Evolutionary conservation across 2,329 filamentous ascomycete species (phyloP).

Genomic region (Arthrobotrys sinensis): DNA sequence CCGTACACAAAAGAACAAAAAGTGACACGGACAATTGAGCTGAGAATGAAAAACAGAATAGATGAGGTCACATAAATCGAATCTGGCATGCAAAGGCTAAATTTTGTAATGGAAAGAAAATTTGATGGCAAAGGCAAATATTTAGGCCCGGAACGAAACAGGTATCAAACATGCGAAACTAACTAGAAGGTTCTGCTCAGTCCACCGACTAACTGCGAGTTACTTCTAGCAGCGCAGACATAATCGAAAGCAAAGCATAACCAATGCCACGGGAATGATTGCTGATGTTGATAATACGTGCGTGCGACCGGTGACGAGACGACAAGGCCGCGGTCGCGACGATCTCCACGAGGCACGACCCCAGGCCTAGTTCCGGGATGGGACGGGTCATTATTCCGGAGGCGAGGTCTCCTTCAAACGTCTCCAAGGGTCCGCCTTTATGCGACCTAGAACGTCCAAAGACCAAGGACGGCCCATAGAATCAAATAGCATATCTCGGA

Average conservation of each 20-base stretch:
- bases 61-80: slow-evolving; percentile 41
- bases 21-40: slow-evolving; percentile 9
- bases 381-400: slow-evolving; percentile 55
- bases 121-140: slow-evolving; percentile 30
- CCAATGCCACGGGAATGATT: slow-evolving; percentile 3
- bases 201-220: slow-evolving; percentile 1
- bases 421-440: slow-evolving; percentile 22
- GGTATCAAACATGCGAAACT: slow-evolving; percentile 8
- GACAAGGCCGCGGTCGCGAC: slow-evolving; percentile 47
- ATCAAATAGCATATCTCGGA: not conserved
- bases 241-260: slow-evolving; percentile 2
- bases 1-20: slow-evolving; percentile 17
- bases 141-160: slow-evolving; percentile 28
- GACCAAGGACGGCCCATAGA: not conserved
- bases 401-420: slow-evolving; percentile 54
- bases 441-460: not conserved
- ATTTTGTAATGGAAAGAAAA: slow-evolving; percentile 21
- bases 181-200: slow-evolving; percentile 29
- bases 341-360: slow-evolving; percentile 52
- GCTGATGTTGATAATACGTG: slow-evolving; percentile 5
- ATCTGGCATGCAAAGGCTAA: slow-evolving; percentile 30
- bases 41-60: slow-evolving; percentile 8
- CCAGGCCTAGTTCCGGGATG: slow-evolving; percentile 51
- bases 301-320: slow-evolving; percentile 31
- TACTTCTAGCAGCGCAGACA: not conserved